Evolutionary conservation across 1,139 yeast species (phyloP), one percentile per base, ranked within the genome.

Genomic region (Magnusiomyces tetraspermus): DNA sequence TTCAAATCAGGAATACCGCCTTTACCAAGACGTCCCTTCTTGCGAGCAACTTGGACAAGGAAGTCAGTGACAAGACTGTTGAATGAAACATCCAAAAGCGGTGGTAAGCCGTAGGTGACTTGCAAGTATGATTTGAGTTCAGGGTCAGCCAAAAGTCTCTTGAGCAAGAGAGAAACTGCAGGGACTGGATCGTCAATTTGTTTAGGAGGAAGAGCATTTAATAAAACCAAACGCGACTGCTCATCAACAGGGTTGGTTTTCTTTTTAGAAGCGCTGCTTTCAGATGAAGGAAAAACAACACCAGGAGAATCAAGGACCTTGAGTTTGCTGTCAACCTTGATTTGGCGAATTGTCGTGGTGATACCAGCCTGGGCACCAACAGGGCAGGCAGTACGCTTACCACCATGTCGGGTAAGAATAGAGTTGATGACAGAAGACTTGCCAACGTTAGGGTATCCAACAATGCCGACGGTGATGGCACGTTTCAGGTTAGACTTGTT

Each of bases 311-410:
- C 98, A 65, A 92, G 76, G 58, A 92, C 77, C 69, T 85, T 87
- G 61, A 92, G 77, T 69, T 89, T 89, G 65, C 82, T 85, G 67
- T 92, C 98, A 57, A 92, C 79, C 71, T 92, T 92, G 56, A 92
- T 89, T 69, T 89, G 95, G 71, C 97, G 81, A 68, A 92, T 74
- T 2, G 92, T 75, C 1, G 96, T 90, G 31, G 98, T 92, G 40
- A 92, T 92, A 67, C 98, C 98, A 2, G 99, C 97, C 71, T 86
- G 94, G 63, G 95, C 94, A 47, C 98, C 99, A 36, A 87, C 95
- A 15, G 98, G 97, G 67, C 98, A 92, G 11, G 92, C 94, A 61
- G 77, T 79, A 46, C 80, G 73, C 37, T 59, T 59, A 40, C 59
- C 58, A 26, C 76, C 72, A 65, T 87, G 94, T 71, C 95, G 83